phyloP scores from a whole-genome alignment of 139 green algal species.

The Chlorella sp. region DNA sequence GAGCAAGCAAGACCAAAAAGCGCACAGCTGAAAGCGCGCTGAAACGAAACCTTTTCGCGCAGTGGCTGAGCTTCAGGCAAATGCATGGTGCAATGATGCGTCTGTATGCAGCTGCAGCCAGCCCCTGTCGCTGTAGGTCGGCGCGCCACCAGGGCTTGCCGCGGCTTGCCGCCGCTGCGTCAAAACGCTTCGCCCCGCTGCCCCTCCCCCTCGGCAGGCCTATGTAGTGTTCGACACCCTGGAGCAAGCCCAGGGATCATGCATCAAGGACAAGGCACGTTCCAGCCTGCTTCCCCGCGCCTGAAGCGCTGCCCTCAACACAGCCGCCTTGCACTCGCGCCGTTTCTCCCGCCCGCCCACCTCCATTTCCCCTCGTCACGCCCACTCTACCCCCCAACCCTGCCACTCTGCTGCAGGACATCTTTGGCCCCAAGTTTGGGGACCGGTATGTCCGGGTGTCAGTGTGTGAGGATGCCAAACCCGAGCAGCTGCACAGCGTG shows the following conservation, averaged over 20 bases:
- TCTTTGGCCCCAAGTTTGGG: conserved; percentile 75
- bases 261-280: conserved; percentile 64
- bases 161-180: not conserved
- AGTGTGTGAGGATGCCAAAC: conserved; percentile 68
- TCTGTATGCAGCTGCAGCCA: not conserved
- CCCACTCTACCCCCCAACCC: not conserved
- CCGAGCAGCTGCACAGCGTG: conserved; percentile 60
- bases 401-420: conserved; percentile 48
- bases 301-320: not conserved
- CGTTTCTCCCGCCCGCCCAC: too few species aligned
- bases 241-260: conserved; percentile 65
- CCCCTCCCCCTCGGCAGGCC: conserved; percentile 50
- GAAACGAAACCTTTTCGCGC: too few species aligned
- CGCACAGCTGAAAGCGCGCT: too few species aligned
- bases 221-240: conserved; percentile 70
- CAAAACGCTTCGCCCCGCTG: not conserved
- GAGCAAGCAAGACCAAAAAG: too few species aligned
- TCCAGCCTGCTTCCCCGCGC: not conserved
- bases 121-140: too few species aligned
- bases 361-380: too few species aligned
- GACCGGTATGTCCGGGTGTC: conserved; percentile 82
- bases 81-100: too few species aligned
- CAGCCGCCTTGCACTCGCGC: not conserved
- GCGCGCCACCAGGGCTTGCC: not conserved
- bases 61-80: too few species aligned